Evolutionary conservation across 1,139 yeast genomes (phyloP).

Genomic region (Suhomyces guaymorum): DNA sequence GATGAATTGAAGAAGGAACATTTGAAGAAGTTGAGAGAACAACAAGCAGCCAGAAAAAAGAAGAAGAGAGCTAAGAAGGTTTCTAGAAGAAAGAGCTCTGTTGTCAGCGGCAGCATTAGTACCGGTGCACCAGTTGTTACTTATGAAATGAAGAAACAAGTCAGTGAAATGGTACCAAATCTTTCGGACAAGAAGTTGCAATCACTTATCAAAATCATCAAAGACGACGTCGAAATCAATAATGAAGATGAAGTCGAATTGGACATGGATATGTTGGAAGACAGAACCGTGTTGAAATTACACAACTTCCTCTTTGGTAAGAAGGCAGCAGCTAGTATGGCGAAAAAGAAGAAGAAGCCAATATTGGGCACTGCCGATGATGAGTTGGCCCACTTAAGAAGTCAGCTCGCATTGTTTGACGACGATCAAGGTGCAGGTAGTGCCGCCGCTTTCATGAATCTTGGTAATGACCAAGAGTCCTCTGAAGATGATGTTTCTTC

Average conservation of each 20-base stretch:
- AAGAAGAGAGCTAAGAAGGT: slow-evolving; percentile 46
- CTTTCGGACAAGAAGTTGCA: slow-evolving; percentile 79
- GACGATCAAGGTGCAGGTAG: slow-evolving; percentile 30
- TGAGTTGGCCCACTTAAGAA: slow-evolving; percentile 80
- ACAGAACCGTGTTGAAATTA: slow-evolving; percentile 75
- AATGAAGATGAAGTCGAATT: slow-evolving; percentile 88
- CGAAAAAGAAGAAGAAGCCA: slow-evolving; percentile 50
- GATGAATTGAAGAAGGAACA: slow-evolving; percentile 72
- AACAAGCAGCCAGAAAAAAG: slow-evolving; percentile 46
- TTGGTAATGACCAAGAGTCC: slow-evolving; percentile 29
- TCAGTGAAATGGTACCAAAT: slow-evolving; percentile 80
- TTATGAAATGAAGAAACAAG: slow-evolving; percentile 95
- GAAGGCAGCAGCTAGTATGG: slow-evolving; percentile 39
- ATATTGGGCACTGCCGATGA: slow-evolving; percentile 65
- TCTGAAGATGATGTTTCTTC: slow-evolving; percentile 46
- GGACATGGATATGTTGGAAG: slow-evolving; percentile 92
- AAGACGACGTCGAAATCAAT: slow-evolving; percentile 76
- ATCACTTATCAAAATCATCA: slow-evolving; percentile 81
- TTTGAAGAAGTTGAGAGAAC: slow-evolving; percentile 58
- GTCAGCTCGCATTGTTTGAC: slow-evolving; percentile 75
- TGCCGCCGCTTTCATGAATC: slow-evolving; percentile 29
- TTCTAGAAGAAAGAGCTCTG: slow-evolving; percentile 18
- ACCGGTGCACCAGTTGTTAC: slow-evolving; percentile 56
- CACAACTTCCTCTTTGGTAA: slow-evolving; percentile 76
- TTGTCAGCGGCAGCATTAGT: slow-evolving; percentile 17